Evolutionary conservation across 371 early-diverging fungal genomes (phyloP).

Genomic region (Furculomyces boomerangus): DNA sequence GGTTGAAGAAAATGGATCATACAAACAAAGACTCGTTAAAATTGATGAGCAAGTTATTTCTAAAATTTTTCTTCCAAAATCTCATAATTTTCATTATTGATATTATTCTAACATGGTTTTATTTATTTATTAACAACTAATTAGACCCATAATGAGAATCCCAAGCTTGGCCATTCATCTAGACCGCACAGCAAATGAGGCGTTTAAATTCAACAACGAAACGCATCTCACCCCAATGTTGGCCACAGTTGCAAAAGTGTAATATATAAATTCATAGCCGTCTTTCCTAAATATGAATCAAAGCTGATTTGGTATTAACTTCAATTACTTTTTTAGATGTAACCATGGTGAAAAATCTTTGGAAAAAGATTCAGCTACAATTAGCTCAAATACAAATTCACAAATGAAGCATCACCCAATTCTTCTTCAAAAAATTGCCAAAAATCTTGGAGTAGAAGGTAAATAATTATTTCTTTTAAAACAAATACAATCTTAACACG

Average conservation of each 20-base stretch:
- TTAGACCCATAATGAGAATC: constrained; percentile 65
- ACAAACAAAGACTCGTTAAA: constrained; percentile 44
- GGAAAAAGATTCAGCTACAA: not conserved
- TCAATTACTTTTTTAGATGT: not conserved
- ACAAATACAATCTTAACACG: not conserved
- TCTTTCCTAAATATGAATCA: not conserved
- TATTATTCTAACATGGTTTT: too few relatives aligned
- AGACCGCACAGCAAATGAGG: constrained; percentile 60
- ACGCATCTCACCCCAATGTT: constrained; percentile 78
- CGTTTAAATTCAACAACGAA: constrained; percentile 89
- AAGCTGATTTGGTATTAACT: not conserved
- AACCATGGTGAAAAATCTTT: constrained; percentile 3
- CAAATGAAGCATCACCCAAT: constrained; percentile 47
- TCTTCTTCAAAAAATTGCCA: constrained; percentile 50
- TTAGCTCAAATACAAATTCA: not conserved
- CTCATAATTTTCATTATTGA: not conserved
- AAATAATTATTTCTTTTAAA: not conserved
- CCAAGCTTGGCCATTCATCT: constrained; percentile 96
- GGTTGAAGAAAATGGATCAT: constrained; percentile 51
- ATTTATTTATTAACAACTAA: not conserved
- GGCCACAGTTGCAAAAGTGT: constrained; percentile 51
- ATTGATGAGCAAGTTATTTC: constrained; percentile 32
- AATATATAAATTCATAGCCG: not conserved
- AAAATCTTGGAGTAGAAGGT: constrained; percentile 41
- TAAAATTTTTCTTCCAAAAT: not conserved